Conservation (phyloP, 2,329 filamentous ascomycete genomes). For the Fusarium praegraminearum region DNA sequence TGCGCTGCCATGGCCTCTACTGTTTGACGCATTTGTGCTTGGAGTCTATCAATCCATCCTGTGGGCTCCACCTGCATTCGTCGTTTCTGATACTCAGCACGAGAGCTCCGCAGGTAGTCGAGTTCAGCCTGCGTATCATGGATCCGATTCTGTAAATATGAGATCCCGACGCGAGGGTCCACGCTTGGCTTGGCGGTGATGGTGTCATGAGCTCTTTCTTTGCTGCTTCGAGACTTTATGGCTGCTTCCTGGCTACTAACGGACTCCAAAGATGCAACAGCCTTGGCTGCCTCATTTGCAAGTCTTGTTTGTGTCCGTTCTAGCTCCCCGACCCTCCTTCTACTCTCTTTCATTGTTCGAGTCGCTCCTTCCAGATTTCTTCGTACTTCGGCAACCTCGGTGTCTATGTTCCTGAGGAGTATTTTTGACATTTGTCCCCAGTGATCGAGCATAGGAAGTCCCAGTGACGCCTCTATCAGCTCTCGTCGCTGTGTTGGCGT, state of each 20-base stretch:
- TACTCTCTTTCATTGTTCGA: not conserved
- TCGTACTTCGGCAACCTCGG: not conserved
- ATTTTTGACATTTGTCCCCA: conserved; percentile 16
- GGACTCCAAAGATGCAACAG: not conserved
- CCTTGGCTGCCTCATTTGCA: conserved; percentile 1
- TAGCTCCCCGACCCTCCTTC: not conserved
- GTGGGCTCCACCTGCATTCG: not conserved
- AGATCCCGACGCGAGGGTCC: not conserved
- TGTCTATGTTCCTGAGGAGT: conserved; percentile 24
- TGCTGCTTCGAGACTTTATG: no score
- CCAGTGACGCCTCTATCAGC: conserved; percentile 37
- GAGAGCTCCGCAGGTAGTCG: not conserved
- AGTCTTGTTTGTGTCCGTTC: not conserved
- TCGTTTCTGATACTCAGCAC: not conserved
- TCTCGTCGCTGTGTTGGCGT: conserved; percentile 9
- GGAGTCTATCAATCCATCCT: conserved; percentile 13
- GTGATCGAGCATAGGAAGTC: conserved; percentile 32
- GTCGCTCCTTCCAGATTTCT: not conserved
- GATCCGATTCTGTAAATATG: conserved; percentile 5
- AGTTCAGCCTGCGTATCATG: not conserved
- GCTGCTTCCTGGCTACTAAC: not conserved
- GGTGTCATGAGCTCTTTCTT: not conserved
- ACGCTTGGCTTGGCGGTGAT: not conserved
- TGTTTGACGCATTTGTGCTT: conserved; percentile 3
- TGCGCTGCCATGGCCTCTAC: not conserved